A percentile compares a stretch with the other conserved stretches of the same genome.
phyloP scores from a whole-genome alignment of 2,329 filamentous ascomycete species.

The Periconia digitata region DNA sequence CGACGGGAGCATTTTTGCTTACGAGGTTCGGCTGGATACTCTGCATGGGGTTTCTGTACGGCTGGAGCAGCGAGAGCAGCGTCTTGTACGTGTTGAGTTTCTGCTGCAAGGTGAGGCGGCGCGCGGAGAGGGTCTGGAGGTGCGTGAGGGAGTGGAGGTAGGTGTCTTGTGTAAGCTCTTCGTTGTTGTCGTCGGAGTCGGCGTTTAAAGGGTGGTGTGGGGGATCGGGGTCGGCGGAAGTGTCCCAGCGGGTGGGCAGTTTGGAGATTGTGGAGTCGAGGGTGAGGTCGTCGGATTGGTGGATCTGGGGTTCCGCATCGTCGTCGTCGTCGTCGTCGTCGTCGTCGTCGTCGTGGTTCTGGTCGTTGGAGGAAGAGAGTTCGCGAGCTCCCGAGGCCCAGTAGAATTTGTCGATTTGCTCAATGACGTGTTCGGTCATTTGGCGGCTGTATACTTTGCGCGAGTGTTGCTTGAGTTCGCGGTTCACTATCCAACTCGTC shows the following conservation, averaged over 20 bases:
- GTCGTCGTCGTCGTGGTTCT: conserved; percentile 25
- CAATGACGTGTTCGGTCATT: conserved; percentile 69
- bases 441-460: conserved; percentile 68
- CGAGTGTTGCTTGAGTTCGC: conserved; percentile 64
- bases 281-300: conserved; percentile 33
- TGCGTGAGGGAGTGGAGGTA: conserved; percentile 45
- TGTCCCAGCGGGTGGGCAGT: conserved; percentile 32
- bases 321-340: conserved; percentile 43
- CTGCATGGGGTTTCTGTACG: conserved; percentile 52
- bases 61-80: conserved; percentile 55
- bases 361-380: conserved; percentile 23
- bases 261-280: conserved; percentile 37
- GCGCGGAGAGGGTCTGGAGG: conserved; percentile 52
- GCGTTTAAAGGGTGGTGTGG: too few species aligned
- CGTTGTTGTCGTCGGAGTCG: conserved; percentile 6
- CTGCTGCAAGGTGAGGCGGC: conserved; percentile 52
- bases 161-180: conserved; percentile 26
- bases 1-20: conserved; percentile 65
- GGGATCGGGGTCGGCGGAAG: conserved; percentile 16
- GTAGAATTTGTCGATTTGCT: conserved; percentile 71
- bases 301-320: conserved; percentile 35
- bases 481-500: conserved; percentile 54
- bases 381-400: conserved; percentile 50
- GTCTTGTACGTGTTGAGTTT: conserved; percentile 52
- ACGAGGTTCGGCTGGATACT: conserved; percentile 66